Percentiles rank a stretch among this genome's conserved stretches.
These are phyloP conservation scores for Skeletonema marinoi DNA, from an alignment of 108 stramenopile species.

Conservation along the genomic window DNA sequence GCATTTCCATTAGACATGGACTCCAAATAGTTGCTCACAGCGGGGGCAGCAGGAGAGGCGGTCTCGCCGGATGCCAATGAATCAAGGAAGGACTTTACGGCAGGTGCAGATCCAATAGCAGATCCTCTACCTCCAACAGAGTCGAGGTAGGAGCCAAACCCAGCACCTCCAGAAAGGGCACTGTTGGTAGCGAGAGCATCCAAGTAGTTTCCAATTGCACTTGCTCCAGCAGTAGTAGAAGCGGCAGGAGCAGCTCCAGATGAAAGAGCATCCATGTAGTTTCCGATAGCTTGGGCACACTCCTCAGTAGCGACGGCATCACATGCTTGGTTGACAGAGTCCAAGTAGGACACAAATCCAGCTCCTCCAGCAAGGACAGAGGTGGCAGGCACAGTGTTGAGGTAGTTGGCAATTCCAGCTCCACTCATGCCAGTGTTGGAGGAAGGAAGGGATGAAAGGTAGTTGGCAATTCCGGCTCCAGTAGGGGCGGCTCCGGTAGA, in stretches of 20 bases:
- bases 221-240: conserved; percentile 8
- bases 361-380: conserved; percentile 5
- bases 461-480: too few relatives aligned
- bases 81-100: too few relatives aligned
- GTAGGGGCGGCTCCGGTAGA: neutral
- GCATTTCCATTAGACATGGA: neutral
- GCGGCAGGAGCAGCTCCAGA: conserved; percentile 10
- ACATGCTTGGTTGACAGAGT: conserved; percentile 15
- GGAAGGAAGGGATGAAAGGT: too few relatives aligned
- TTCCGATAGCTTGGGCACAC: conserved; percentile 35
- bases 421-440: neutral
- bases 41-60: neutral
- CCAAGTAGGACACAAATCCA: conserved; percentile 37
- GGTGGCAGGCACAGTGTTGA: conserved; percentile 7
- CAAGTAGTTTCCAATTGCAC: conserved; percentile 34
- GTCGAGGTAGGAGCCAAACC: too few relatives aligned
- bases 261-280: conserved; percentile 30
- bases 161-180: neutral
- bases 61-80: neutral
- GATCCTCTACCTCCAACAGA: too few relatives aligned
- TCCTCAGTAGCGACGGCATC: neutral
- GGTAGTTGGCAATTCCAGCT: conserved; percentile 8
- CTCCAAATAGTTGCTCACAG: neutral
- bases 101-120: too few relatives aligned
- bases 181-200: conserved; percentile 19